Conservation (phyloP, 495 filamentous ascomycete genomes). For the Xylaria telfairii region DNA sequence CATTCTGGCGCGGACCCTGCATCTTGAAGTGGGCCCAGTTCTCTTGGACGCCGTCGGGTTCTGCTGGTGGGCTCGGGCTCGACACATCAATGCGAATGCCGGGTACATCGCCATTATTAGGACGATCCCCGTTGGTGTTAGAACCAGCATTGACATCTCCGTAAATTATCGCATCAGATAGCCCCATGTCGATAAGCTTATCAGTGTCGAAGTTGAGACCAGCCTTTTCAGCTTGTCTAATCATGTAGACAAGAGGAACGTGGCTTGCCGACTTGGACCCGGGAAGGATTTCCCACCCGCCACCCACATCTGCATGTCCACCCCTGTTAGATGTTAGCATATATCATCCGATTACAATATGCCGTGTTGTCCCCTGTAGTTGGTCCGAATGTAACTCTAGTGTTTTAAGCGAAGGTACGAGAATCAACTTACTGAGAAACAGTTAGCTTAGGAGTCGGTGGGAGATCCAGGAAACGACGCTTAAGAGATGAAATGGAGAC, state of each 20-base stretch:
- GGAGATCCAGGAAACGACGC: background rate
- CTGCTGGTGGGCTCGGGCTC: slow-evolving; percentile 26
- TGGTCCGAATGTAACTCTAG: background rate
- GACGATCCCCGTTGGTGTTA: background rate
- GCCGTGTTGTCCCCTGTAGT: background rate
- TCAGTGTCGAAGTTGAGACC: slow-evolving; percentile 73
- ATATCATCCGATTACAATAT: background rate
- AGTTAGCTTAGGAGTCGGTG: background rate
- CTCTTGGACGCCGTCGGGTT: slow-evolving; percentile 18
- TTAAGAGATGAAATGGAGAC: background rate
- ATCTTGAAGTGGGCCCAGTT: slow-evolving; percentile 32
- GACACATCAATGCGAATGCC: slow-evolving; percentile 45
- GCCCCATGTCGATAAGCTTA: slow-evolving; percentile 71
- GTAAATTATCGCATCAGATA: slow-evolving; percentile 47
- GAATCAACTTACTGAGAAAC: slow-evolving; percentile 23
- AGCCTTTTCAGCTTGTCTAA: slow-evolving; percentile 75
- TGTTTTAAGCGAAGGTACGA: background rate
- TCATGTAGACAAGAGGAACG: slow-evolving; percentile 83
- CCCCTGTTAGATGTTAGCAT: slow-evolving; percentile 45
- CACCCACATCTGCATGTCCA: slow-evolving; percentile 82
- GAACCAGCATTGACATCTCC: slow-evolving; percentile 16
- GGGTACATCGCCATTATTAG: slow-evolving; percentile 30
- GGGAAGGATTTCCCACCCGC: slow-evolving; percentile 72
- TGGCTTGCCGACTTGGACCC: slow-evolving; percentile 72
- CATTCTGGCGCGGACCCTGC: slow-evolving; percentile 27